Base-by-base conservation (phyloP, 352 stramenopile genomes). In the Phytophthora boehmeriae region DNA sequence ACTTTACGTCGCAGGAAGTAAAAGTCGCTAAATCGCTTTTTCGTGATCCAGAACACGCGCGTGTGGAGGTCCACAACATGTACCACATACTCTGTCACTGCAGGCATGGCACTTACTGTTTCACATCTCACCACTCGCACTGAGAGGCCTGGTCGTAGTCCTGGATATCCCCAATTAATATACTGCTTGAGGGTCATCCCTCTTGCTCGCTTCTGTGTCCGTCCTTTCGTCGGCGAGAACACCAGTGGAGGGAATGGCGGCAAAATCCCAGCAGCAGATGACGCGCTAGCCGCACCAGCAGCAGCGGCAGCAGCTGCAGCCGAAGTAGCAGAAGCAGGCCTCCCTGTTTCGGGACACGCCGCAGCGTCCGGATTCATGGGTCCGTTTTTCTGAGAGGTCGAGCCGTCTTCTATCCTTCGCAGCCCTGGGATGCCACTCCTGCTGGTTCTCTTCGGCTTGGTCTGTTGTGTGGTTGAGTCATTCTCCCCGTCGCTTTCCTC, bases 31-130 rank as follows among this genome's bases (percentile, higher is more conserved):
- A 89, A 94, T 8, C 81, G 81, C 60, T 94, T 94, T 55, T 90
- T 91, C 2, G 79, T 80, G 53, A 89, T 85, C 85, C 85, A 94
- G 45, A 94, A 90, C 16, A 94, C 85, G 55, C 87, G 84, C 4
- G 85, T 94, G 65, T 92, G 78, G 17, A 92, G 47, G 42, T 94
- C 85, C 28, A 88, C 73, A 4, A 94, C 79, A 39, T 94, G 81
- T 13, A 94, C 32, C 6, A 91, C 73, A 57, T 92, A 94, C 50
- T 94, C 77, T 4, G 79, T 89, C 25, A 87, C 79, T 4, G 76
- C 69, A 23, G 73, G 70, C 76, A 90, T 79, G 17, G 80, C 73
- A 23, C 60, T 69, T 16, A 82, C 75, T 9, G 75, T 73, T 48
- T 92, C 81, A 8, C 75, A 77, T 6, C 85, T 74, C 41, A 94